Evolutionary conservation across 345 rosid species (phyloP), one percentile per base, ranked within the genome.

Genomic region (Populus tremula): DNA sequence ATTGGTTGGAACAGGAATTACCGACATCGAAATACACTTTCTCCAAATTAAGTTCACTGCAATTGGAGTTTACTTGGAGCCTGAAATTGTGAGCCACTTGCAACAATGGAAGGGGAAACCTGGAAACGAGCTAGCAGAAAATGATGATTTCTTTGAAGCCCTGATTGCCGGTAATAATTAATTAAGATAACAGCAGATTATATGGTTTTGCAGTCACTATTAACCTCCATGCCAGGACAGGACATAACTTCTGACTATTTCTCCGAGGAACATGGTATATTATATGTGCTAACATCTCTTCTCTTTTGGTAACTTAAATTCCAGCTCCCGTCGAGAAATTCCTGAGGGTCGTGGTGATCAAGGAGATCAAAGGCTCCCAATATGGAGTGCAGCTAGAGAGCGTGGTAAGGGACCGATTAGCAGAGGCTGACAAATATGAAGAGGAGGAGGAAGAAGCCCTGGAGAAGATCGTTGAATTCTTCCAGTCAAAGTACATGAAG

Each of bases 11-110:
- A 69, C 89, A 94, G 98, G 98, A 59, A 84, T 94, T 54, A 94
- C 99, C 25, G 98, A 94, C 74, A 88, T 94, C 12, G 99, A 93
- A 84, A 93, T 94, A 63, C 99, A 93, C 74, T 94, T 93, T 78
- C 90, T 94, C 23, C 99, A 94, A 72, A 92, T 94, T 72, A 93
- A 94, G 90, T 91, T 91, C 85, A 94, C 99, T 1, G 98, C 97
- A 2, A 91, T 94, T 25, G 99, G 98, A 56, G 98, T 93, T 77
- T 94, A 91, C 87, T 56, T 89, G 70, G 99, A 94, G 14, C 90
- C 92, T 64, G 92, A 89, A 71, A 76, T 91, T 54, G 84, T 86
- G 27, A 59, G 43, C 0, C 90, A 89, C 80, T 86, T 94, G 53
- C 89, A 76, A 54, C 79, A 84, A 49, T 94, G 99, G 98, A 90